phyloP scores from a whole-genome alignment of 345 rosid species.

The Microthlaspi erraticum region DNA sequence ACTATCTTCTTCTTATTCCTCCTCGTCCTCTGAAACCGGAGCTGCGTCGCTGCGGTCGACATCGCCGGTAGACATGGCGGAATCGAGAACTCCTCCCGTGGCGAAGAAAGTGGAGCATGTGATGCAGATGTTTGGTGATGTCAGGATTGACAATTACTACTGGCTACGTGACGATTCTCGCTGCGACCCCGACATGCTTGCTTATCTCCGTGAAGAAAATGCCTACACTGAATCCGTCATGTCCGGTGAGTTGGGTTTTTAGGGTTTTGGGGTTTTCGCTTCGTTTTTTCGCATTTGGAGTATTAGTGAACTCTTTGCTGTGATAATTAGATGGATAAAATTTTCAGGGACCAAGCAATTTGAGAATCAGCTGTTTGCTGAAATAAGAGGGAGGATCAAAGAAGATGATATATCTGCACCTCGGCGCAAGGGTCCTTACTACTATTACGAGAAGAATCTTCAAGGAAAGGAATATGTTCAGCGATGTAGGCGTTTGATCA shows the following conservation, averaged over 20 bases:
- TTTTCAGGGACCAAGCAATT: slow-evolving; percentile 67
- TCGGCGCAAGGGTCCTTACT: slow-evolving; percentile 65
- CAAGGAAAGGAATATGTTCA: slow-evolving; percentile 91
- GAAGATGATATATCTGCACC: slow-evolving; percentile 92
- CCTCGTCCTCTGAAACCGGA: slow-evolving; percentile 7
- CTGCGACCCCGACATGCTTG: slow-evolving; percentile 58
- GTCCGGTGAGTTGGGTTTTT: slow-evolving; percentile 54
- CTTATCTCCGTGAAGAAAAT: slow-evolving; percentile 75
- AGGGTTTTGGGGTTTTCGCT: neutral
- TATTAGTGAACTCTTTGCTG: neutral
- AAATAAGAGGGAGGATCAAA: slow-evolving; percentile 79
- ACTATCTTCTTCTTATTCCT: slow-evolving; percentile 7
- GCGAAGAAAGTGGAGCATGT: slow-evolving; percentile 81
- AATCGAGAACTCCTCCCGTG: slow-evolving; percentile 56
- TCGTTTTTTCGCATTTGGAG: neutral
- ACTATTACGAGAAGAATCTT: slow-evolving; percentile 69
- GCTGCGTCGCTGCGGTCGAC: slow-evolving; percentile 7
- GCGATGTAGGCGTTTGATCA: slow-evolving; percentile 63
- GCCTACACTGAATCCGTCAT: slow-evolving; percentile 58
- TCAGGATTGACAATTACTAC: slow-evolving; percentile 79
- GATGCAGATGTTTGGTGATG: slow-evolving; percentile 84
- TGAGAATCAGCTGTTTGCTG: slow-evolving; percentile 68
- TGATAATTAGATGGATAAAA: neutral
- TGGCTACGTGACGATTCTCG: slow-evolving; percentile 99
- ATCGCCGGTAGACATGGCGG: slow-evolving; percentile 37